Evolutionary conservation across 140 eudicot species (phyloP).

Genomic region (Bidens hawaiensis): DNA sequence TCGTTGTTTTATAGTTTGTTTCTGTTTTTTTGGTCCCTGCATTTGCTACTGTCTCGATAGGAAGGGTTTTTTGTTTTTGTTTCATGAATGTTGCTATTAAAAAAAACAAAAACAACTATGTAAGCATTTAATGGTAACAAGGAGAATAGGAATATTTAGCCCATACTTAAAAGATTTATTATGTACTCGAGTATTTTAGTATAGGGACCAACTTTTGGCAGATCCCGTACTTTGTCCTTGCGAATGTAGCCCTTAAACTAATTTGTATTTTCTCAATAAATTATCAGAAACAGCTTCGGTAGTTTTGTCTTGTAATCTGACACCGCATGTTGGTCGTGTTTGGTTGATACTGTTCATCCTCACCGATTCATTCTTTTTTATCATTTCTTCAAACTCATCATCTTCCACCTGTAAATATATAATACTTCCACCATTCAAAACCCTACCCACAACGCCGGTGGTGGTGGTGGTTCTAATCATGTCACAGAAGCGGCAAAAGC

Average conservation of each 20-base stretch:
- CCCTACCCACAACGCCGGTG: too few relatives aligned
- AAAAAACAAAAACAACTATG: too few relatives aligned
- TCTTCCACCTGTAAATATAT: constrained; percentile 9
- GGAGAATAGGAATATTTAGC: not conserved
- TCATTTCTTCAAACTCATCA: constrained; percentile 4
- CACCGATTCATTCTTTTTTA: constrained; percentile 16
- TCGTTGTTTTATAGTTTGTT: too few relatives aligned
- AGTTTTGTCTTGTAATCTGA: constrained; percentile 16
- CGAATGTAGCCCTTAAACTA: constrained; percentile 10
- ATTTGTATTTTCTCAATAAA: constrained; percentile 24
- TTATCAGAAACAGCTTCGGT: constrained; percentile 11
- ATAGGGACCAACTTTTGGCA: not conserved
- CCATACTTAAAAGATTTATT: not conserved
- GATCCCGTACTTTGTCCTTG: constrained; percentile 15
- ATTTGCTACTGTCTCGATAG: too few relatives aligned
- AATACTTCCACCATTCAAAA: not conserved
- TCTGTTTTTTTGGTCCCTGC: too few relatives aligned
- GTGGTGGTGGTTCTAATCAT: constrained; percentile 3
- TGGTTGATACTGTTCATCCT: constrained; percentile 16
- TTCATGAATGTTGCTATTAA: too few relatives aligned
- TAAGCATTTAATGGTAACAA: too few relatives aligned
- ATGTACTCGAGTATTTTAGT: not conserved
- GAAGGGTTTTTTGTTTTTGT: too few relatives aligned
- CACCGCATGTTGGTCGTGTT: constrained; percentile 31
- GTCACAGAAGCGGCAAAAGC: constrained; percentile 36